Base-by-base conservation (phyloP, 2,329 filamentous ascomycete species). In the Dothidotthia symphoricarpi region DNA sequence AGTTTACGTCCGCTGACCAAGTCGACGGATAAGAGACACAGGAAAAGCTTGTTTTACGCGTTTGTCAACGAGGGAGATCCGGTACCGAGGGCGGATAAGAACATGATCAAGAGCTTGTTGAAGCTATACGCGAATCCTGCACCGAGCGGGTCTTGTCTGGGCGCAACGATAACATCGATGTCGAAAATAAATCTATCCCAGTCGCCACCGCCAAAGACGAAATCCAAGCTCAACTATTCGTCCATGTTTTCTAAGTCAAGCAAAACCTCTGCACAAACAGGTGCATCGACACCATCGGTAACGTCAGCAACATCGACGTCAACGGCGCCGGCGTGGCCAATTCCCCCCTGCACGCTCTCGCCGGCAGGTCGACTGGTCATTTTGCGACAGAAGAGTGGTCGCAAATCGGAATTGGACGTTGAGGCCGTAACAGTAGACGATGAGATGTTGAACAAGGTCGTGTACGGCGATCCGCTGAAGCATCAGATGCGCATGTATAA, bases 51-150 rank as follows among this genome's bases (percentile, higher is more conserved):
- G 4, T 95, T 95, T 61, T 75, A 88, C 35, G 80, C 78, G 28
- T 88, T 95, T 59, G 74, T 90, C 54, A 95, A 95, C 57, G 88
- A 95, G 63, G 88, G 88, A 3, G 89, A 95, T 49, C 87, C 86
- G 0, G 85, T 95, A 0, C 75, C 80, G 0, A 72, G 88, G 17
- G 87, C 87, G 0, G 88, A 94, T 58, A 85, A 81, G 64, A 76
- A 80, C 0, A 91, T 94, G 53, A 74, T 94, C 12, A 78, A 77
- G 46, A 86, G 80, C 24, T 71, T 94, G 8, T 67, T 93, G 1
- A 82, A 86, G 42, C 72, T 94, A 0, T 84, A 88, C 39, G 76
- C 81, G 1, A 74, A 76, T 0, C 79, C 86, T 0, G 67, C 75
- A 1, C 81, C 83, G 1, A 56, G 33, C 11, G 31, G 31, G 9